phyloP scores from a whole-genome alignment of 805 yeast genomes.

The Ogataea allantospora region DNA sequence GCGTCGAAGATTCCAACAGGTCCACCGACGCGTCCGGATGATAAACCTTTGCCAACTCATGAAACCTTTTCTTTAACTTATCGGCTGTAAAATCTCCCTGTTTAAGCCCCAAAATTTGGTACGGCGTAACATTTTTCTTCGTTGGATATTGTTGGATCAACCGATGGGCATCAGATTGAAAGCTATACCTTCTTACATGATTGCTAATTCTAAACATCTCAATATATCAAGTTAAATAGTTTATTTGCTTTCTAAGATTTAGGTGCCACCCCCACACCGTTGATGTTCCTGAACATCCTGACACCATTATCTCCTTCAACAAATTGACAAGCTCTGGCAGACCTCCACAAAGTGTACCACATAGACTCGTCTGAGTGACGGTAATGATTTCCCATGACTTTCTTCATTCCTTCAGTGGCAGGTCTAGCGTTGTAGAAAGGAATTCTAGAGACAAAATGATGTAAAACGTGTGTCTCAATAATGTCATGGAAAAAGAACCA shows the following conservation, averaged over 20 bases:
- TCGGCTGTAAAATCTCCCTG: slow-evolving; percentile 36
- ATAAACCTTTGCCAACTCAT: slow-evolving; percentile 65
- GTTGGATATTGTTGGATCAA: slow-evolving; percentile 43
- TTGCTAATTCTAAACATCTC: slow-evolving; percentile 1
- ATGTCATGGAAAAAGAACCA: slow-evolving; percentile 80
- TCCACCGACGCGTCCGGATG: slow-evolving; percentile 64
- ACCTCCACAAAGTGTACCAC: slow-evolving; percentile 65
- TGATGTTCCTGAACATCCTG: slow-evolving; percentile 71
- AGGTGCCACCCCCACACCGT: slow-evolving; percentile 51
- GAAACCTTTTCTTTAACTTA: slow-evolving; percentile 49
- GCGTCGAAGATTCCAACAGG: slow-evolving; percentile 21
- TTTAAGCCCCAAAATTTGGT: slow-evolving; percentile 57
- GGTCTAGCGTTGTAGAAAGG: slow-evolving; percentile 87
- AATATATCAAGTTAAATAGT: neutral
- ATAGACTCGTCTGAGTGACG: slow-evolving; percentile 65
- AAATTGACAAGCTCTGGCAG: slow-evolving; percentile 65
- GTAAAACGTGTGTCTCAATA: slow-evolving; percentile 87
- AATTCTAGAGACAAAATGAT: slow-evolving; percentile 78
- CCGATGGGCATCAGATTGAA: slow-evolving; percentile 3
- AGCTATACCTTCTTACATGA: slow-evolving; percentile 2
- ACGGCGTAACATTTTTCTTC: slow-evolving; percentile 57
- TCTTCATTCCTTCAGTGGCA: slow-evolving; percentile 73
- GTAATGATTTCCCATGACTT: slow-evolving; percentile 84
- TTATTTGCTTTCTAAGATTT: slow-evolving; percentile 12
- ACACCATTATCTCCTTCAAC: slow-evolving; percentile 73